Percentiles rank a stretch among this genome's conserved stretches.
Evolutionary conservation across 192 early-diverging fungal species (phyloP).

Genomic region (Coemansia sp.): DNA sequence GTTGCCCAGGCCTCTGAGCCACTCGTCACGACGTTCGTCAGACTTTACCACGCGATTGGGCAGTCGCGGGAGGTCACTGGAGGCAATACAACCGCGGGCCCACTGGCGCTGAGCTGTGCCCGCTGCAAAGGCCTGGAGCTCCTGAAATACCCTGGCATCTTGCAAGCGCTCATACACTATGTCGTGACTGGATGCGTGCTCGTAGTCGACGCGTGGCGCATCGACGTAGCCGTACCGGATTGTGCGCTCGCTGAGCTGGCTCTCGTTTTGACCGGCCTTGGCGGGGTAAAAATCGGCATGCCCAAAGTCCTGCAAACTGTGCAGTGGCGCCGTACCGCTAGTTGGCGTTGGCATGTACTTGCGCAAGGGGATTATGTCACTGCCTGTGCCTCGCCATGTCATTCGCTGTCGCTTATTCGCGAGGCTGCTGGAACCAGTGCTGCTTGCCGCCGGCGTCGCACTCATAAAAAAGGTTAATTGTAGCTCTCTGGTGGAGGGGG

Average conservation of each 20-base stretch:
- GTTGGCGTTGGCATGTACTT: slow-evolving; percentile 44
- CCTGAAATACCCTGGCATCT: slow-evolving; percentile 40
- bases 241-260: slow-evolving; percentile 58
- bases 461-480: slow-evolving; percentile 13
- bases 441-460: slow-evolving; percentile 14
- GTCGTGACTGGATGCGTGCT: slow-evolving; percentile 37
- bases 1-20: slow-evolving; percentile 42
- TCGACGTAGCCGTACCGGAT: slow-evolving; percentile 68
- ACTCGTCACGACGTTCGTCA: slow-evolving; percentile 41
- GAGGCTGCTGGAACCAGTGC: slow-evolving; percentile 3
- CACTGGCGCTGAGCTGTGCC: slow-evolving; percentile 33
- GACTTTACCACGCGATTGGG: slow-evolving; percentile 21
- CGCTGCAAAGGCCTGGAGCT: slow-evolving; percentile 44
- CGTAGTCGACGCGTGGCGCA: slow-evolving; percentile 42
- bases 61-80: slow-evolving; percentile 11
- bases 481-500: background rate
- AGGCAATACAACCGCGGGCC: slow-evolving; percentile 13
- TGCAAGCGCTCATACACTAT: slow-evolving; percentile 40
- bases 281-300: slow-evolving; percentile 62
- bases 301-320: slow-evolving; percentile 26
- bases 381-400: slow-evolving; percentile 8
- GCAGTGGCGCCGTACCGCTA: slow-evolving; percentile 27
- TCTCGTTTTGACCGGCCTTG: slow-evolving; percentile 39
- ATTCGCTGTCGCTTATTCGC: slow-evolving; percentile 12
- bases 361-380: slow-evolving; percentile 36